A percentile compares a stretch with the other conserved stretches of the same genome.
These are phyloP conservation scores for Rhodotorula sp. DNA, from an alignment of 1,284 basidiomycete genomes.

Conservation along the genomic window DNA sequence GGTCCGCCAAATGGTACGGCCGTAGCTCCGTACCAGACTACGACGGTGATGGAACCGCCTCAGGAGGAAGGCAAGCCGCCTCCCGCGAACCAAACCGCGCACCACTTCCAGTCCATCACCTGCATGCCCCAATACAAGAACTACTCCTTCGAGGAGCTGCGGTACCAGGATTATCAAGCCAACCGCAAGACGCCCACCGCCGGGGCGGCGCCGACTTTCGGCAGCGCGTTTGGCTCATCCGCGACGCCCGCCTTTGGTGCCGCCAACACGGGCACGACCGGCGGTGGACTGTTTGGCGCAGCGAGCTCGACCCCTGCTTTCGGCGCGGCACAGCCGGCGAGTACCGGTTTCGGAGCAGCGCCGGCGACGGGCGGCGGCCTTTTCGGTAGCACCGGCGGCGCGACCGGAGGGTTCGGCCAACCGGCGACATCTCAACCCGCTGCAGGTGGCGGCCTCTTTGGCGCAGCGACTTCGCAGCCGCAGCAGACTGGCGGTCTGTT, in stretches of 20 bases:
- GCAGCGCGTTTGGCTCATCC: constrained; percentile 45
- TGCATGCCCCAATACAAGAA: constrained; percentile 40
- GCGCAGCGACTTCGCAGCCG: constrained; percentile 17
- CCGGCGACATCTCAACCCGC: constrained; percentile 41
- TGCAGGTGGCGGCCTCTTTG: constrained; percentile 26
- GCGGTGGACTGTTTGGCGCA: constrained; percentile 53
- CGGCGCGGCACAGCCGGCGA: constrained; percentile 42
- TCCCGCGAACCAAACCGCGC: constrained; percentile 33
- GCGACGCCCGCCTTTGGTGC: constrained; percentile 48
- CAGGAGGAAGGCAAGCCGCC: constrained; percentile 33
- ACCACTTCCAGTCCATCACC: constrained; percentile 39
- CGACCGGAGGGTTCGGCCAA: constrained; percentile 51
- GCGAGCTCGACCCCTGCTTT: constrained; percentile 48
- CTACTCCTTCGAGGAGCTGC: constrained; percentile 49
- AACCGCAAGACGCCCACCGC: constrained; percentile 62
- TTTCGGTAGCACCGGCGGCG: constrained; percentile 49
- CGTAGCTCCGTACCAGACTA: constrained; percentile 29
- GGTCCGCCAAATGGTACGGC: constrained; percentile 31
- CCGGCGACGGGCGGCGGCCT: constrained; percentile 47
- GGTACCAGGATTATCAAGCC: constrained; percentile 57
- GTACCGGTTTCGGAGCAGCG: constrained; percentile 48
- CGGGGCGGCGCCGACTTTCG: constrained; percentile 53
- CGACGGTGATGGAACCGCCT: constrained; percentile 38
- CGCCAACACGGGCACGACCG: constrained; percentile 38
- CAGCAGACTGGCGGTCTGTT: constrained; percentile 32